Conservation (phyloP, 331 rosid species). For the Pyracantha coccinea region DNA sequence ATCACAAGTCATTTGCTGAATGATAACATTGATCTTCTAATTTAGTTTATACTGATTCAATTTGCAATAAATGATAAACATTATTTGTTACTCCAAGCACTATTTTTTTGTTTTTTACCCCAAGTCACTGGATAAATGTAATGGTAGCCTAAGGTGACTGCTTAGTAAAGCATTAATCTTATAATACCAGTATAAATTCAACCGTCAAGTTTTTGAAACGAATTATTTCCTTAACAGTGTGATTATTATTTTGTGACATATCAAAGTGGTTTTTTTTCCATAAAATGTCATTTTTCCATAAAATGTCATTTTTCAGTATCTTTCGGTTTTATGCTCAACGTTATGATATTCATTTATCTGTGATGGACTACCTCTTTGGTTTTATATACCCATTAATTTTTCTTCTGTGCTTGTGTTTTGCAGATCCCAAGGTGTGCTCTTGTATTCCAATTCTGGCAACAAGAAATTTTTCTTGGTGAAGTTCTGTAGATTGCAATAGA, state of each 20-base stretch:
- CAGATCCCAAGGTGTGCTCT: slow-evolving; percentile 74
- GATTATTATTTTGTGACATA: neutral
- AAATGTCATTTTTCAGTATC: neutral
- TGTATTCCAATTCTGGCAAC: slow-evolving; percentile 19
- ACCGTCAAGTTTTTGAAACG: neutral
- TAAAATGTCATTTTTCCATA: neutral
- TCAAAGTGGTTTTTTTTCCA: too few species aligned
- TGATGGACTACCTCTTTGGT: neutral
- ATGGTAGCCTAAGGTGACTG: neutral
- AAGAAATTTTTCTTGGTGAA: slow-evolving; percentile 22
- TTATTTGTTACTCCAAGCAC: neutral
- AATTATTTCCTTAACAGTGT: neutral
- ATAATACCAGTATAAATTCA: neutral
- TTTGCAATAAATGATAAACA: neutral
- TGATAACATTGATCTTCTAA: neutral
- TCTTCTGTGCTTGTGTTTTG: slow-evolving; percentile 25
- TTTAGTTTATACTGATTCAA: neutral
- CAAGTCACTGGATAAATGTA: neutral
- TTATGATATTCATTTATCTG: neutral
- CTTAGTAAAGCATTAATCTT: neutral
- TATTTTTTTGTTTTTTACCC: neutral
- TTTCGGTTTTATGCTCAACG: neutral
- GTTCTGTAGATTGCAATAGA: slow-evolving; percentile 10
- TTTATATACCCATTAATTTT: neutral
- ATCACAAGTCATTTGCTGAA: neutral